Conservation (phyloP, 495 filamentous ascomycete genomes). For the Hypoxylon intermedium region DNA sequence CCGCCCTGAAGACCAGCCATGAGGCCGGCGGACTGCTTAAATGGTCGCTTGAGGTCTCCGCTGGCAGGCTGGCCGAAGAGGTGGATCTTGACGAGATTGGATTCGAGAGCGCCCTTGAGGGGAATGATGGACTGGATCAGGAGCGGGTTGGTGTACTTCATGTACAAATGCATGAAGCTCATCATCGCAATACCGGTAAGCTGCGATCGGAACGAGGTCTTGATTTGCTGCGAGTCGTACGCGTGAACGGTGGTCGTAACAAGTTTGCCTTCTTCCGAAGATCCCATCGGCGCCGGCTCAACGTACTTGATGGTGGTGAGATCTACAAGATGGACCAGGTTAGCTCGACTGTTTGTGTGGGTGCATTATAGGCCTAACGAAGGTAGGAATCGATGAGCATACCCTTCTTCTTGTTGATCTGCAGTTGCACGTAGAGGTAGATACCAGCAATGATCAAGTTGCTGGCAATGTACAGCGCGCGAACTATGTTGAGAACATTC, state of each 20-base stretch:
- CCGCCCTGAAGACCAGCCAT: conserved; percentile 73
- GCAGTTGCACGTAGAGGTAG: conserved; percentile 79
- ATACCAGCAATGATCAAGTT: conserved; percentile 86
- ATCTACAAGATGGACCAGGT: conserved; percentile 61
- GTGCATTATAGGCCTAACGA: neutral
- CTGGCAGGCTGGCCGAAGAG: conserved; percentile 86
- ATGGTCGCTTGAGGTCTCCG: conserved; percentile 92
- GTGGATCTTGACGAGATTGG: conserved; percentile 95
- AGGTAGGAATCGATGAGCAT: conserved; percentile 42
- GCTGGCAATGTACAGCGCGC: conserved; percentile 81
- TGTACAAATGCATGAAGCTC: conserved; percentile 96
- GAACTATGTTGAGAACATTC: conserved; percentile 80
- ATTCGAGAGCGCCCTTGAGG: conserved; percentile 91
- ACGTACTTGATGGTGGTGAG: conserved; percentile 98
- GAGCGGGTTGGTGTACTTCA: conserved; percentile 99
- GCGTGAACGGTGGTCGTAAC: conserved; percentile 94
- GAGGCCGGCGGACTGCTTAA: conserved; percentile 84
- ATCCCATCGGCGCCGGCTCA: conserved; percentile 91
- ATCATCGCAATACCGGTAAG: conserved; percentile 98
- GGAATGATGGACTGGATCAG: conserved; percentile 98
- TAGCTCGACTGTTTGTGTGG: conserved; percentile 3
- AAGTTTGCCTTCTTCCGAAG: conserved; percentile 88
- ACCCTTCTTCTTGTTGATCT: conserved; percentile 97
- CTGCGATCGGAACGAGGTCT: conserved; percentile 81
- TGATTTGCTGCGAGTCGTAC: conserved; percentile 88